These are phyloP conservation scores for Zygoascus meyerae DNA, from an alignment of 1,139 yeast species.

Conservation along the genomic window DNA sequence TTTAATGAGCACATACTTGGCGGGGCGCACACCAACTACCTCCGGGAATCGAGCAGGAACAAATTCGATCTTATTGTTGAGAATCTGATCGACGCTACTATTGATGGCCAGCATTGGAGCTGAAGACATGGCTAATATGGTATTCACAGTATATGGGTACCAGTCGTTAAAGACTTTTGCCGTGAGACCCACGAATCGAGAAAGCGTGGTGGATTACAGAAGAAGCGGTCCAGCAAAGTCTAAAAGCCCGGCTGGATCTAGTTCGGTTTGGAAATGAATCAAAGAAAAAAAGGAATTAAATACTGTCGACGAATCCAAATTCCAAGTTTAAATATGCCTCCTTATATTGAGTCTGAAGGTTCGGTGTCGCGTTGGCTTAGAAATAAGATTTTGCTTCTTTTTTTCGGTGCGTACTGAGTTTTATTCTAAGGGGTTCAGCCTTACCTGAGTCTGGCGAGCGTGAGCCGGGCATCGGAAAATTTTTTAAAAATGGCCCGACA, in stretches of 20 bases:
- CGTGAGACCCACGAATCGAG: background rate
- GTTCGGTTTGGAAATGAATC: no score
- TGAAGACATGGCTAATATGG: slow-evolving; percentile 2
- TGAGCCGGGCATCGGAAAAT: no score
- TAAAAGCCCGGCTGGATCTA: no score
- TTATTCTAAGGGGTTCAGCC: no score
- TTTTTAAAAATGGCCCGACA: no score
- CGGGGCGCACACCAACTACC: slow-evolving; percentile 31
- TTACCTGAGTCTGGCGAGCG: no score
- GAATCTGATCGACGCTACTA: slow-evolving; percentile 46
- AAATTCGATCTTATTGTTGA: slow-evolving; percentile 55
- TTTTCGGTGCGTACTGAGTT: no score
- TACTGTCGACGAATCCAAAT: background rate
- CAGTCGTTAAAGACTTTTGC: slow-evolving; percentile 1
- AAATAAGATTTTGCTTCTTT: no score
- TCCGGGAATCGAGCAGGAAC: slow-evolving; percentile 46
- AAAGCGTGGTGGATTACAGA: background rate
- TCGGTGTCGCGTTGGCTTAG: no score
- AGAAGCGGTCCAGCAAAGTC: no score
- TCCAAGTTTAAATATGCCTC: background rate
- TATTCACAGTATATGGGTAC: background rate
- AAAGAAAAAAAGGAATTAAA: background rate
- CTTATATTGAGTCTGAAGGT: no score
- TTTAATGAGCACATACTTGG: slow-evolving; percentile 22
- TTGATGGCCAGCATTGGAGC: slow-evolving; percentile 11